Percentiles rank a stretch among this genome's conserved stretches.
phyloP scores from a whole-genome alignment of 169 alveolate species.

The Miamiensis avidus region DNA sequence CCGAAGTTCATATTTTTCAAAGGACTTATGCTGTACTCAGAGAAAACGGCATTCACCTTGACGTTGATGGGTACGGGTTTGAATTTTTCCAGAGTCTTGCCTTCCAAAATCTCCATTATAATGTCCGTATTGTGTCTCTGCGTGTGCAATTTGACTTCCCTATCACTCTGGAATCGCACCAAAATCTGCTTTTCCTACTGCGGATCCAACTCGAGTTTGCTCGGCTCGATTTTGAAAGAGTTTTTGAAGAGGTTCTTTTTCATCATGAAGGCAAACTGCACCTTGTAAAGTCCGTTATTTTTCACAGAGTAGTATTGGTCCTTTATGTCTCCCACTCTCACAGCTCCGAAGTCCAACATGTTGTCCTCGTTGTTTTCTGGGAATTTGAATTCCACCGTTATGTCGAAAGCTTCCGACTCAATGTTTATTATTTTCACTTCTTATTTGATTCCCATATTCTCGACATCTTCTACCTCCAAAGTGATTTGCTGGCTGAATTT shows the following conservation, averaged over 20 bases:
- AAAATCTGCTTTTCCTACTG: slow-evolving; percentile 78
- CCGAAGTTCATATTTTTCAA: slow-evolving; percentile 93
- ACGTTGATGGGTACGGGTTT: slow-evolving; percentile 88
- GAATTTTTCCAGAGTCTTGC: slow-evolving; percentile 78
- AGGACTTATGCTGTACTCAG: slow-evolving; percentile 89
- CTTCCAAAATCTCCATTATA: slow-evolving; percentile 84
- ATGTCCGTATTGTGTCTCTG: slow-evolving; percentile 84
- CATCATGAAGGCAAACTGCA: slow-evolving; percentile 78
- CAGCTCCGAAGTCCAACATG: slow-evolving; percentile 89
- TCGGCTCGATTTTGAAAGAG: slow-evolving; percentile 83
- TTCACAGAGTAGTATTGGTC: slow-evolving; percentile 77
- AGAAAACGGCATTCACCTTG: slow-evolving; percentile 88
- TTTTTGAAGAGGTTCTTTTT: slow-evolving; percentile 83
- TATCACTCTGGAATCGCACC: slow-evolving; percentile 75
- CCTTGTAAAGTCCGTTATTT: slow-evolving; percentile 89
- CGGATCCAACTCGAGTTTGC: slow-evolving; percentile 84
- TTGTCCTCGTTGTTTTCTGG: slow-evolving; percentile 69
- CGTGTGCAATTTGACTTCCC: slow-evolving; percentile 84
- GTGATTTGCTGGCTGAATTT: slow-evolving; percentile 70
- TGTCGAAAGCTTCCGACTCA: slow-evolving; percentile 91
- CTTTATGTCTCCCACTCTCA: slow-evolving; percentile 91
- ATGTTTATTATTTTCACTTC: slow-evolving; percentile 82
- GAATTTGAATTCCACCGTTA: slow-evolving; percentile 84
- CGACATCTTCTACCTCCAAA: slow-evolving; percentile 86
- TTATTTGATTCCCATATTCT: slow-evolving; percentile 82